phyloP scores from a whole-genome alignment of 2,329 filamentous ascomycete species.

The Gyromitra esculenta region DNA sequence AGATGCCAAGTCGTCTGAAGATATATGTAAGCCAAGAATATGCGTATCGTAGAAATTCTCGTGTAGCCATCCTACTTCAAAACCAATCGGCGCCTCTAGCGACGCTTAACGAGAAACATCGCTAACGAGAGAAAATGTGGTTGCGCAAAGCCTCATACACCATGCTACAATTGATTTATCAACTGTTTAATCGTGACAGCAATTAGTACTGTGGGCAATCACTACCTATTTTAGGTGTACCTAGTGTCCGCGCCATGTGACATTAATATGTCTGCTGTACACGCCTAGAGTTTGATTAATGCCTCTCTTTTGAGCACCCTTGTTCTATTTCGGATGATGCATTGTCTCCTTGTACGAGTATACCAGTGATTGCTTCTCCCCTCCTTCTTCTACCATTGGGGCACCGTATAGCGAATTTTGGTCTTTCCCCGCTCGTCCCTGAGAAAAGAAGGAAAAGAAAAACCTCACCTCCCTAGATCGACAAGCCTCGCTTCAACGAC shows the following conservation, averaged over 20 bases:
- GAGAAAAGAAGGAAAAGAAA: not conserved
- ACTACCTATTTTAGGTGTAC: conserved; percentile 1
- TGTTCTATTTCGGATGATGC: conserved; percentile 1
- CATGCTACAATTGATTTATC: not conserved
- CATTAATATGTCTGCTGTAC: conserved; percentile 32
- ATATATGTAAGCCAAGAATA: conserved; percentile 3
- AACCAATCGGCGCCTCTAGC: conserved; percentile 22
- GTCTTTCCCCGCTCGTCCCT: not conserved
- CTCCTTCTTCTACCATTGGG: not conserved
- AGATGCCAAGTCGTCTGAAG: conserved; percentile 25
- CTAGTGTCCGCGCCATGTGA: conserved; percentile 1
- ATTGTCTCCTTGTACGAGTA: not conserved
- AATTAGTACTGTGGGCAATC: conserved; percentile 4
- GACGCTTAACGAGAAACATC: conserved; percentile 22
- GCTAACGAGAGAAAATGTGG: conserved; percentile 24
- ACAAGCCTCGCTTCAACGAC: not conserved
- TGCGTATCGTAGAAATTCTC: not conserved
- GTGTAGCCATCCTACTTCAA: not conserved
- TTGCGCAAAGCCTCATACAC: conserved; percentile 25
- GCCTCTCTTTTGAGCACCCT: not conserved
- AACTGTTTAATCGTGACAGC: conserved; percentile 24
- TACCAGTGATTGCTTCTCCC: conserved; percentile 4
- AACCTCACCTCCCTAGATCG: not conserved
- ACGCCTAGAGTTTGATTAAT: not conserved
- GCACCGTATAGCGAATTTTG: not conserved